Base-by-base conservation (phyloP, 805 yeast genomes). In the Grigorovia transvaalensis region DNA sequence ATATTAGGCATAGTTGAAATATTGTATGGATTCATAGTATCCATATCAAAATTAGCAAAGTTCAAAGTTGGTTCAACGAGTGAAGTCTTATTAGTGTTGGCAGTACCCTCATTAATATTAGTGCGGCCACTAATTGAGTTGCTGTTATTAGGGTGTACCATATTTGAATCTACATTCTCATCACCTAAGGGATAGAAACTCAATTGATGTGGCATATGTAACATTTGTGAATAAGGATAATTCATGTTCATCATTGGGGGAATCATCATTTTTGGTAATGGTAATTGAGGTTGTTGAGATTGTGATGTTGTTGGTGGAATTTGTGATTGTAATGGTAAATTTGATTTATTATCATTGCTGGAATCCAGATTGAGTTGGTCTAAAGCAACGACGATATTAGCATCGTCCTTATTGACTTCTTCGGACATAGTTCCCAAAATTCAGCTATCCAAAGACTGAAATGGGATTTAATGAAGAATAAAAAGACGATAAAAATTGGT, bases 191-290 rank as follows among this genome's bases (percentile, higher is more conserved):
- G 42, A 50, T 55, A 62, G 43, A 59, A 63, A 2, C 61, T 60
- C 1, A 54, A 59, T 45, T 60, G 62, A 38, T 62, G 69, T 18
- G 61, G 64, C 47, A 65, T 55, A 41, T 57, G 67, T 60, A 65
- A 61, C 68, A 65, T 62, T 50, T 63, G 68, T 8, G 65, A 59
- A 45, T 61, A 65, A 27, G 66, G 67, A 50, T 63, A 65, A 29
- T 64, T 64, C 67, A 64, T 63, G 23, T 59, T 59, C 59, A 64
- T 59, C 59, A 62, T 64, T 18, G 61, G 63, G 12, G 62, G 64
- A 17, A 38, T 38, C 42, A 38, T 9, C 42, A 38, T 38, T 9
- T 38, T 38, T 38, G 42, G 42, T 38, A 38, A 38, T 13, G 42
- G 42, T 38, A 38, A 7, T 45, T 45, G 38, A 23, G 18, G 18